These are phyloP conservation scores for Carex kokanica DNA, from an alignment of 176 grass and related monocot genomes.

Conservation along the genomic window DNA sequence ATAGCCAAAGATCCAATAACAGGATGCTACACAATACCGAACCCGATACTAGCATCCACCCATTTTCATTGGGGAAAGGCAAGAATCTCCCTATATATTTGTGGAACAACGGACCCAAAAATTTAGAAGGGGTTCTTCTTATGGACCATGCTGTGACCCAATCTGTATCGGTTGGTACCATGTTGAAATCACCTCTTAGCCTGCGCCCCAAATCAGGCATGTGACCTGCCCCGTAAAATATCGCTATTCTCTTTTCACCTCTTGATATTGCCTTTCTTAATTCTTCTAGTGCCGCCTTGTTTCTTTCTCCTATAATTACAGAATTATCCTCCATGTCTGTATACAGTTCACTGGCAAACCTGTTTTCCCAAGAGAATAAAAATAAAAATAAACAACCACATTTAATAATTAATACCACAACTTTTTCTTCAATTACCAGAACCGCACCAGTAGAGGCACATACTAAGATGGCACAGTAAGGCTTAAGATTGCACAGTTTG, in stretches of 20 bases:
- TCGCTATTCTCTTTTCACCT: conserved; percentile 71
- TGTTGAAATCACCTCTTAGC: conserved; percentile 64
- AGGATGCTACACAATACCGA: conserved; percentile 71
- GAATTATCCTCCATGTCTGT: conserved; percentile 63
- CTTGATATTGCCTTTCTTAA: conserved; percentile 57
- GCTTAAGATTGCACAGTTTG: background rate
- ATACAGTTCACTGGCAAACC: conserved; percentile 18
- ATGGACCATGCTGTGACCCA: conserved; percentile 96
- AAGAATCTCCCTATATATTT: conserved; percentile 48
- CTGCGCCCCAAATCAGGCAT: conserved; percentile 87
- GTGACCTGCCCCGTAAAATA: conserved; percentile 87
- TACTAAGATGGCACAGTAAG: background rate
- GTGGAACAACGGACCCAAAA: background rate
- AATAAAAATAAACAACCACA: background rate
- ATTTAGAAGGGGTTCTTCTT: conserved; percentile 29
- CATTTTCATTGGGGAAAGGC: conserved; percentile 62
- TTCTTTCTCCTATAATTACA: conserved; percentile 93
- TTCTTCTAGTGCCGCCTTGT: conserved; percentile 66
- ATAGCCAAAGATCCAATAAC: conserved; percentile 82
- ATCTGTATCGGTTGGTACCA: conserved; percentile 56
- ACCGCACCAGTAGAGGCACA: background rate
- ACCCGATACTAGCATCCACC: conserved; percentile 57
- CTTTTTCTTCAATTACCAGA: background rate
- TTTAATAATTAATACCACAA: background rate
- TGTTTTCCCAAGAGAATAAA: background rate